A percentile compares a stretch with the other conserved stretches of the same genome.
phyloP scores from a whole-genome alignment of 371 early-diverging fungal genomes.

The Apophysomyces sp. region DNA sequence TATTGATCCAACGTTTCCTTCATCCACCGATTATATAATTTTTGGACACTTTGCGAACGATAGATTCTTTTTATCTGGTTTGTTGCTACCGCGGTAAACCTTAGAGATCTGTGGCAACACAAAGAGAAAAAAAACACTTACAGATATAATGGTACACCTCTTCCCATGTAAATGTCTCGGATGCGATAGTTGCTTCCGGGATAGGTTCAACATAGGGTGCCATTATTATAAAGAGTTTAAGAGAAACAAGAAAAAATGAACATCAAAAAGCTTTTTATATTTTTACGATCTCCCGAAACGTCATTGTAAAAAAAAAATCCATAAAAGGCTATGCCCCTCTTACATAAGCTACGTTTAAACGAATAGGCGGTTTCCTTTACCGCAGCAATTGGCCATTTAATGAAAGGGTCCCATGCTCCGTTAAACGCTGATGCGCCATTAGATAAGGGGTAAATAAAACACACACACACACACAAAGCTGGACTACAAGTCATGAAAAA shows the following conservation, averaged over 20 bases:
- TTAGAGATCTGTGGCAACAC: background rate
- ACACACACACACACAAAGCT: too few relatives aligned
- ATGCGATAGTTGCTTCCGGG: background rate
- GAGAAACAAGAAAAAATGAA: background rate
- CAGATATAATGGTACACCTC: conserved; percentile 28
- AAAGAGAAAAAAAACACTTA: conserved; percentile 10
- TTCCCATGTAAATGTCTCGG: conserved; percentile 21
- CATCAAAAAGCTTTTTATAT: background rate
- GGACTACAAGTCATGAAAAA: too few relatives aligned
- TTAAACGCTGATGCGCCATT: too few relatives aligned
- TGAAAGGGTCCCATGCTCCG: too few relatives aligned
- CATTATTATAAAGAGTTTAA: background rate
- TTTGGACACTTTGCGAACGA: conserved; percentile 26
- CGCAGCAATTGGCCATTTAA: too few relatives aligned
- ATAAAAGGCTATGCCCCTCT: too few relatives aligned
- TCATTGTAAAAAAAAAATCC: background rate
- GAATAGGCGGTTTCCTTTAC: too few relatives aligned
- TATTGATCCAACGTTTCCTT: conserved; percentile 33
- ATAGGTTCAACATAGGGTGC: background rate
- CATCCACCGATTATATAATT: conserved; percentile 39
- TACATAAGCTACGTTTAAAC: too few relatives aligned
- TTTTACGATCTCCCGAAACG: background rate
- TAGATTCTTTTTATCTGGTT: conserved; percentile 31
- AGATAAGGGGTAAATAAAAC: too few relatives aligned
- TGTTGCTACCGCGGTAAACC: conserved; percentile 15